phyloP scores from a whole-genome alignment of 208 protist genomes.

The Acanthamoeba rhysodes region DNA sequence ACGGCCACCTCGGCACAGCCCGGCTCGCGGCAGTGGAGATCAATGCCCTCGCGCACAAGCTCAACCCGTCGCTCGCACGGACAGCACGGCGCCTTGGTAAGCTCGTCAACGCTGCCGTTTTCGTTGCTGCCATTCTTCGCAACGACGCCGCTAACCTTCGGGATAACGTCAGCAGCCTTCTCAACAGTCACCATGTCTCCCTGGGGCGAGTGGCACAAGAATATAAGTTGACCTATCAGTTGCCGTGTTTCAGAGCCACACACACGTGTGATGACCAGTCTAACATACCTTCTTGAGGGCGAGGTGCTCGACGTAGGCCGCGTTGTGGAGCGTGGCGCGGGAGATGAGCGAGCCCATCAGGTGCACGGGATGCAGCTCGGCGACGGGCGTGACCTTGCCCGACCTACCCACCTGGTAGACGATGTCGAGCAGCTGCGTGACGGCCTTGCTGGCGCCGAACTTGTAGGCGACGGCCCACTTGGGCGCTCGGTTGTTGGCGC shows the following conservation, averaged over 20 bases:
- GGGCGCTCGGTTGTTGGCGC: constrained; percentile 75
- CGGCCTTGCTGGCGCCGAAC: constrained; percentile 58
- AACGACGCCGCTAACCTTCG: constrained; percentile 60
- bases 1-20: constrained; percentile 67
- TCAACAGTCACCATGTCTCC: constrained; percentile 69
- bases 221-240: background rate
- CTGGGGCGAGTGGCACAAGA: background rate
- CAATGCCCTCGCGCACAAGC: constrained; percentile 36
- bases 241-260: background rate
- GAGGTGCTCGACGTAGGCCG: constrained; percentile 71
- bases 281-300: constrained; percentile 14
- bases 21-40: constrained; percentile 73
- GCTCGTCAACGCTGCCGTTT: background rate
- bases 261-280: background rate
- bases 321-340: constrained; percentile 82
- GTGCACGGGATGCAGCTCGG: constrained; percentile 72
- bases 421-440: constrained; percentile 66
- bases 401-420: constrained; percentile 76
- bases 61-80: constrained; percentile 39
- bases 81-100: constrained; percentile 11
- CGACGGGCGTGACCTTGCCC: constrained; percentile 81
- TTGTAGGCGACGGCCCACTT: constrained; percentile 86
- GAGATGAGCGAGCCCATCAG: constrained; percentile 77
- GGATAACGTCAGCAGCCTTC: constrained; percentile 82
- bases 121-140: background rate